Percentiles rank a stretch among this genome's conserved stretches.
Conservation (phyloP, 2,329 filamentous ascomycete genomes). For the Xenoacremonium recifei region DNA sequence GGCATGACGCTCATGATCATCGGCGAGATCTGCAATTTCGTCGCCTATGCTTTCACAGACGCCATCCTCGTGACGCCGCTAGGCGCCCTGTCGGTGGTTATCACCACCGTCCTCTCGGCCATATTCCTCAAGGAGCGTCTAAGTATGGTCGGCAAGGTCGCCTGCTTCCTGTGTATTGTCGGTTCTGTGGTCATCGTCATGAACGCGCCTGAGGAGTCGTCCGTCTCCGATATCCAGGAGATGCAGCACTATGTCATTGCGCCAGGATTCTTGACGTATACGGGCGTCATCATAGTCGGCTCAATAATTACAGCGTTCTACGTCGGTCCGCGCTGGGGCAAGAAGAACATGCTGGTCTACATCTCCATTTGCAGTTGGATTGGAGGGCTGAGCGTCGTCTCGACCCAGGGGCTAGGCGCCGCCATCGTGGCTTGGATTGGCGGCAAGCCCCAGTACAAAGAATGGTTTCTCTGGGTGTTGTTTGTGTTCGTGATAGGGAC, state of each 20-base stretch:
- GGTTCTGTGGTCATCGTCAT: slow-evolving; percentile 92
- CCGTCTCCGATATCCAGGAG: slow-evolving; percentile 83
- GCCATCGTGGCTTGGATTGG: slow-evolving; percentile 85
- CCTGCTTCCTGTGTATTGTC: slow-evolving; percentile 92
- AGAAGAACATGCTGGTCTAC: slow-evolving; percentile 97
- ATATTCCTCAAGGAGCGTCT: slow-evolving; percentile 95
- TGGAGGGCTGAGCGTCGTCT: slow-evolving; percentile 90
- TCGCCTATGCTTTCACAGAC: slow-evolving; percentile 95
- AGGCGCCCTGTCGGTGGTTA: slow-evolving; percentile 87
- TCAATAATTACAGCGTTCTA: slow-evolving; percentile 72
- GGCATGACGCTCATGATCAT: slow-evolving; percentile 98
- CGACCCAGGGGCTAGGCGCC: slow-evolving; percentile 87
- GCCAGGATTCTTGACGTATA: slow-evolving; percentile 82
- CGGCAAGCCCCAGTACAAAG: slow-evolving; percentile 86
- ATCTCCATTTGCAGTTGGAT: slow-evolving; percentile 94
- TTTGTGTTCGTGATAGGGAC: slow-evolving; percentile 89
- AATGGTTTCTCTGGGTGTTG: slow-evolving; percentile 95
- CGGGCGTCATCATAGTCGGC: slow-evolving; percentile 77
- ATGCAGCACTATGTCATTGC: slow-evolving; percentile 87
- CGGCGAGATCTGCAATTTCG: slow-evolving; percentile 95
- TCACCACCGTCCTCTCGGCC: slow-evolving; percentile 85
- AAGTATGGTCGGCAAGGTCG: slow-evolving; percentile 93
- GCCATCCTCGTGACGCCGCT: slow-evolving; percentile 92
- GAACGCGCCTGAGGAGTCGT: slow-evolving; percentile 84
- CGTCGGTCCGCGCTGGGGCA: slow-evolving; percentile 84